Evolutionary conservation across 257 asterid genomes (phyloP).

Genomic region (Eucommia ulmoides): DNA sequence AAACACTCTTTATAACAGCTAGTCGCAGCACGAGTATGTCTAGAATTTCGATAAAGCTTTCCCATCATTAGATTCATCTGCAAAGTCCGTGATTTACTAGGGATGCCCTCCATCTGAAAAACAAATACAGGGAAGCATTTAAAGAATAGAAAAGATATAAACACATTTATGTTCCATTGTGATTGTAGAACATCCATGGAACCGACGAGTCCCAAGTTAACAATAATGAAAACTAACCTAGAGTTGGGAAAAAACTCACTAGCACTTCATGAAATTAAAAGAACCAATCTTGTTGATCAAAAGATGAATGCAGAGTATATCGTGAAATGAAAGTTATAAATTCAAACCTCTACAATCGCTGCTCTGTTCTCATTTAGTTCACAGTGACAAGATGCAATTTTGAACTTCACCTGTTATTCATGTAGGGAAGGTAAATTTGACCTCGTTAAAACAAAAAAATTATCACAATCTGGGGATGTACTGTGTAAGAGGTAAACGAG

Average conservation of each 20-base stretch:
- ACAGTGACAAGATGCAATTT: conserved; percentile 63
- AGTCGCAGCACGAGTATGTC: conserved; percentile 85
- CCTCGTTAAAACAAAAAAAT: conserved; percentile 2
- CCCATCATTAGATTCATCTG: conserved; percentile 91
- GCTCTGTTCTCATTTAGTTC: conserved; percentile 65
- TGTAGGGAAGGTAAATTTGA: conserved; percentile 7
- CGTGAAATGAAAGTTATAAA: not conserved
- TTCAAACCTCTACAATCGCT: conserved; percentile 69
- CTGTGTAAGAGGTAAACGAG: no score
- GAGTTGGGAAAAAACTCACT: no score
- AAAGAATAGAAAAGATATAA: no score
- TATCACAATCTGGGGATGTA: no score
- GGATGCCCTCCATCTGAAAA: conserved; percentile 85
- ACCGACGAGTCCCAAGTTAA: no score
- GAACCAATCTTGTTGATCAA: no score
- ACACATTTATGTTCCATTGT: no score
- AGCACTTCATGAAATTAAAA: no score
- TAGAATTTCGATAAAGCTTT: conserved; percentile 79
- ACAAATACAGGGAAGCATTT: not conserved
- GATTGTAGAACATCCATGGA: no score
- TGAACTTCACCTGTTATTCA: conserved; percentile 67
- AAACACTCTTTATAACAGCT: conserved; percentile 88
- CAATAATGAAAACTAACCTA: no score
- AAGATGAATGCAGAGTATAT: no score
- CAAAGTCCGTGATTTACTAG: conserved; percentile 78